Base-by-base conservation (phyloP, 345 rosid genomes). In the Leavenworthia alabamica region DNA sequence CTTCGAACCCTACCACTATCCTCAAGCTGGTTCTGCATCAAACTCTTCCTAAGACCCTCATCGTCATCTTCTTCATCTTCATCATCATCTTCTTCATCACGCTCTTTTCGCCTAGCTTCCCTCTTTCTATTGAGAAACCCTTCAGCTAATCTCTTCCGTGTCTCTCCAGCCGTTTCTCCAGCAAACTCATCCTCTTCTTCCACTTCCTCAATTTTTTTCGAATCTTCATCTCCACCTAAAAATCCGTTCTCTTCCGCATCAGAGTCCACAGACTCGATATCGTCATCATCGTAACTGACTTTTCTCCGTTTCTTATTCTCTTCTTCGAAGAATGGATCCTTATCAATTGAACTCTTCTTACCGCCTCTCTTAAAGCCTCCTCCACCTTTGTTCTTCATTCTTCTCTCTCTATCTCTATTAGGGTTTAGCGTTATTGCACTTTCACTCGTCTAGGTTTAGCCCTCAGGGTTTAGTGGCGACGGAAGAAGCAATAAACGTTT, bases 21-120 rank as follows among this genome's bases (percentile, higher is more conserved):
- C 72, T 88, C 95, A 5, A 79, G 81, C 83, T 94, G 99, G 71
- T 84, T 83, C 79, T 86, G 79, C 81, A 83, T 78, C 89, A 94
- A 73, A 56, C 73, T 72, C 68, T 77, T 79, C 3, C 74, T 82
- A 8, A 90, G 73, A 39, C 51, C 47, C 3, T 83, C 97, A 53
- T 56, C 76, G 24, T 84, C 96, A 11, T 58, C 76, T 42, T 84
- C 88, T 2, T 72, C 78, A 0, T 62, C 80, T n/a, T 72, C 83
- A 5, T 68, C 83, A 1, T 57, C 86, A 51, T 60, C 78, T 11
- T 4, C 7, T 45, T 75, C 90, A 3, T 76, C 83, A 14, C 79
- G 82, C 35, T 74, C 81, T 53, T 41, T 75, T 69, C 47, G 71
- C 78, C 64, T 52, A 1, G 76, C 83, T 40, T 52, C 82, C 60